Conservation (phyloP, 169 alveolate genomes). For the Cryptosporidium felis region DNA sequence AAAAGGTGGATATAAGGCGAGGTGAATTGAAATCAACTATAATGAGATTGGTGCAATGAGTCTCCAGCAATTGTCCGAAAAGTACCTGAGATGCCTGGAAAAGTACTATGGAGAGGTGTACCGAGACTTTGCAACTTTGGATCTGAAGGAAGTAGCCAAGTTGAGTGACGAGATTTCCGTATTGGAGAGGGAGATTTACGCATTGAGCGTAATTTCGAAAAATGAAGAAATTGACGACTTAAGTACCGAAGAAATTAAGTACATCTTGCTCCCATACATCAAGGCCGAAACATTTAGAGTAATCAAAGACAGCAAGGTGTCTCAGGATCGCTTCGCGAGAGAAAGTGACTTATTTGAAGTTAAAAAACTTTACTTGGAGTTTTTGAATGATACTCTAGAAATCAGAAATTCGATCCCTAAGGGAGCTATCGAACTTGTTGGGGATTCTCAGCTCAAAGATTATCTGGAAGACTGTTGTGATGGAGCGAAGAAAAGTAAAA, state of each 20-base stretch:
- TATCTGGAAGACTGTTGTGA: not conserved
- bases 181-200: not conserved
- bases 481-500: not conserved
- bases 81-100: not conserved
- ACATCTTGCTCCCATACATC: not conserved
- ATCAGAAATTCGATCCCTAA: conserved; percentile 1
- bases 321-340: conserved; percentile 6
- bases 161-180: conserved; percentile 5
- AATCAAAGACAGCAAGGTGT: not conserved
- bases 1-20: not conserved
- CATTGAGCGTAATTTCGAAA: not conserved
- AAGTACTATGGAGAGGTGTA: conserved; percentile 14
- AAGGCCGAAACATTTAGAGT: conserved; percentile 16
- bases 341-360: not conserved
- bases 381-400: conserved; percentile 1
- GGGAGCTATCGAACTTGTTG: conserved; percentile 9
- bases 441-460: not conserved
- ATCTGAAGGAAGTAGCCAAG: not conserved
- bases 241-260: conserved; percentile 24
- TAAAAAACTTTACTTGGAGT: not conserved
- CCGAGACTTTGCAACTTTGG: not conserved
- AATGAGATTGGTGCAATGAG: not conserved
- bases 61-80: conserved; percentile 2
- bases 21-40: too few species aligned
- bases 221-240: conserved; percentile 66